phyloP scores from a whole-genome alignment of 768 basidiomycete genomes.

The Suillus cothurnatus region DNA sequence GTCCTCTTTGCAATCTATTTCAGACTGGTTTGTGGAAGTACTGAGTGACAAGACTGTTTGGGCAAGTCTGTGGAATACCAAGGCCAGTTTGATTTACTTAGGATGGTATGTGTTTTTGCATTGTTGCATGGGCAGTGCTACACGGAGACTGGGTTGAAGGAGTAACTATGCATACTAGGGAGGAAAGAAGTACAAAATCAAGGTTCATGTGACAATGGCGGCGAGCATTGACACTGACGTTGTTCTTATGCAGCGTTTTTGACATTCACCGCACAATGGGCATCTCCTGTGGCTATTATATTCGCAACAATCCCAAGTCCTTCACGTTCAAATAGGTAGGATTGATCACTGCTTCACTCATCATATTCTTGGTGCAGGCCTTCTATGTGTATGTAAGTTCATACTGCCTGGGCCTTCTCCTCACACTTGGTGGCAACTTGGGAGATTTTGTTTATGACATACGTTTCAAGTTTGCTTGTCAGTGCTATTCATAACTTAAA shows the following conservation, averaged over 20 bases:
- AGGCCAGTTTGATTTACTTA: slow-evolving; percentile 75
- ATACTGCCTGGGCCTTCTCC: slow-evolving; percentile 66
- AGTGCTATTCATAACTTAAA: background rate
- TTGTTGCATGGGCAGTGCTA: slow-evolving; percentile 78
- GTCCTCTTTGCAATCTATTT: slow-evolving; percentile 52
- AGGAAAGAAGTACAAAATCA: slow-evolving; percentile 88
- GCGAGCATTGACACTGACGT: background rate
- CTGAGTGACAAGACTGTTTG: slow-evolving; percentile 62
- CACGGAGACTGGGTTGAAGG: slow-evolving; percentile 78
- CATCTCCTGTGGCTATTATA: slow-evolving; percentile 65
- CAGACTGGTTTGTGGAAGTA: slow-evolving; percentile 46
- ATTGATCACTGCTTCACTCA: slow-evolving; percentile 77
- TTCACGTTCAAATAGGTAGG: slow-evolving; percentile 95
- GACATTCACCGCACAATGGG: slow-evolving; percentile 80
- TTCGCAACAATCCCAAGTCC: slow-evolving; percentile 71
- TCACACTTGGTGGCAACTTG: slow-evolving; percentile 92
- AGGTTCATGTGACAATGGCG: slow-evolving; percentile 56
- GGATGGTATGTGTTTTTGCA: slow-evolving; percentile 89
- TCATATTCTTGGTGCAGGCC: slow-evolving; percentile 80
- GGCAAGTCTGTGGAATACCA: slow-evolving; percentile 78
- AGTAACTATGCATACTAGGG: slow-evolving; percentile 69
- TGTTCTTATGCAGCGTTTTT: slow-evolving; percentile 63
- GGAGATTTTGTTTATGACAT: slow-evolving; percentile 91
- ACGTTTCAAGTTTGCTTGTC: slow-evolving; percentile 29
- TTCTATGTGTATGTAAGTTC: slow-evolving; percentile 69